Conservation (phyloP, 2,329 filamentous ascomycete species). For the Epichloe aotearoae region DNA sequence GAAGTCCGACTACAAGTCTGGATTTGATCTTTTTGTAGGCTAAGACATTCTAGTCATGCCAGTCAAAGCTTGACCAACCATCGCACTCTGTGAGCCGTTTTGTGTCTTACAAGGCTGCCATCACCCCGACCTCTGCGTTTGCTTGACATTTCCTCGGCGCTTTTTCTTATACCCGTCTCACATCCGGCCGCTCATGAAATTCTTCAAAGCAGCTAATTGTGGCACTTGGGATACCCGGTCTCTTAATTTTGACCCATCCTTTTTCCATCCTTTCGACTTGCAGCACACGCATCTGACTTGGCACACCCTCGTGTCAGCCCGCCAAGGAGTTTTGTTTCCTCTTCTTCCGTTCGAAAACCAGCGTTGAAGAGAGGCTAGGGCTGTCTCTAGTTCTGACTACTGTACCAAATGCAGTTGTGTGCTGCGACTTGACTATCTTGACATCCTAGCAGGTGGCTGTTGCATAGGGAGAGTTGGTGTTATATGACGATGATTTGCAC, state of each 20-base stretch:
- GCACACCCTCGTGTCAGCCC: neutral
- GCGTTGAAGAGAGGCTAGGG: neutral
- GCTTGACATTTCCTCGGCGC: neutral
- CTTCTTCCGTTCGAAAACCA: neutral
- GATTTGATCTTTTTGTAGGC: conserved; percentile 25
- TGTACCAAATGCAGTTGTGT: conserved; percentile 2
- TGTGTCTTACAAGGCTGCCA: neutral
- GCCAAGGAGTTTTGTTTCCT: neutral
- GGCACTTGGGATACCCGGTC: neutral
- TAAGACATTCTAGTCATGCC: conserved; percentile 11
- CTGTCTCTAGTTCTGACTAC: neutral
- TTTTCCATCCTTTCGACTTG: neutral
- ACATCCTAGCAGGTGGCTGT: neutral
- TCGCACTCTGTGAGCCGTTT: neutral
- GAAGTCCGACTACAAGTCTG: conserved; percentile 26
- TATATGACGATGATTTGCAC: conserved; percentile 2
- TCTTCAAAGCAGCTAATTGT: too few species aligned
- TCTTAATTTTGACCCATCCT: neutral
- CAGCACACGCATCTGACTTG: neutral
- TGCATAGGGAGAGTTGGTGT: neutral
- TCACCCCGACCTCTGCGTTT: neutral
- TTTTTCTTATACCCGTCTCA: neutral
- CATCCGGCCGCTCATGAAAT: too few species aligned
- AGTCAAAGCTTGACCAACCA: neutral
- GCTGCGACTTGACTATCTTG: conserved; percentile 6